Percentiles rank a stretch among this genome's conserved stretches.
Conservation (phyloP, 805 yeast genomes). For the Komagataella pastoris region DNA sequence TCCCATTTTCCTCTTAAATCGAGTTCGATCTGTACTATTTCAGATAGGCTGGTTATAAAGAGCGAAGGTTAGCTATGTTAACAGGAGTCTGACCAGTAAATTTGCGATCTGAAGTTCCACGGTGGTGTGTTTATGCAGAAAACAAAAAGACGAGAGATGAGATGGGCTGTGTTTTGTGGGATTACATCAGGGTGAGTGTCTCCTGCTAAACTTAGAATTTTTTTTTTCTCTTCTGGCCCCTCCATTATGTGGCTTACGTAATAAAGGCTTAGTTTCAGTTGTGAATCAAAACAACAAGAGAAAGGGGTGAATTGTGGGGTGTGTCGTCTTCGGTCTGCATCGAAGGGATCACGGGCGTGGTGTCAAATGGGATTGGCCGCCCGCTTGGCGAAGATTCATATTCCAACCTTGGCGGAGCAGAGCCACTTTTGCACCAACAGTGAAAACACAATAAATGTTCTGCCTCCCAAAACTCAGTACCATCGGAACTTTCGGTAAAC, state of each 20-base stretch:
- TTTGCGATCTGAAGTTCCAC: not conserved
- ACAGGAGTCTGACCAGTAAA: not conserved
- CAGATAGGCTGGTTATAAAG: not conserved
- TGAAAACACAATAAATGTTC: too few species aligned
- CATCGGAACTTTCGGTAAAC: not conserved
- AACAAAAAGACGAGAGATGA: not conserved
- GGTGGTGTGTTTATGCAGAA: not conserved
- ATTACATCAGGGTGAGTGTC: not conserved
- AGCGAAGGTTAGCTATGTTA: not conserved
- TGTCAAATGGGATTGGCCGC: too few species aligned
- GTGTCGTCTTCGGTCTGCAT: too few species aligned
- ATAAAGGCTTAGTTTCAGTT: not conserved
- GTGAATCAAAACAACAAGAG: not conserved
- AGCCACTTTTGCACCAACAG: too few species aligned
- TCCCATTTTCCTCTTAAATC: constrained; percentile 13
- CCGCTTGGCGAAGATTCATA: too few species aligned
- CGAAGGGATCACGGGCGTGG: too few species aligned
- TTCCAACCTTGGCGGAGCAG: too few species aligned
- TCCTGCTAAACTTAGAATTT: not conserved
- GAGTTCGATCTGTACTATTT: constrained; percentile 19
- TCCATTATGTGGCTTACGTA: not conserved
- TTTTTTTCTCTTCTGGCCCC: not conserved
- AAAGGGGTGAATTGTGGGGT: not conserved
- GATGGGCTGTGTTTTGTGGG: not conserved
- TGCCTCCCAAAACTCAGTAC: not conserved